Evolutionary conservation across 139 green algal species (phyloP), one percentile per base, ranked within the genome.

Genomic region (Tetradesmus lagerheimii): DNA sequence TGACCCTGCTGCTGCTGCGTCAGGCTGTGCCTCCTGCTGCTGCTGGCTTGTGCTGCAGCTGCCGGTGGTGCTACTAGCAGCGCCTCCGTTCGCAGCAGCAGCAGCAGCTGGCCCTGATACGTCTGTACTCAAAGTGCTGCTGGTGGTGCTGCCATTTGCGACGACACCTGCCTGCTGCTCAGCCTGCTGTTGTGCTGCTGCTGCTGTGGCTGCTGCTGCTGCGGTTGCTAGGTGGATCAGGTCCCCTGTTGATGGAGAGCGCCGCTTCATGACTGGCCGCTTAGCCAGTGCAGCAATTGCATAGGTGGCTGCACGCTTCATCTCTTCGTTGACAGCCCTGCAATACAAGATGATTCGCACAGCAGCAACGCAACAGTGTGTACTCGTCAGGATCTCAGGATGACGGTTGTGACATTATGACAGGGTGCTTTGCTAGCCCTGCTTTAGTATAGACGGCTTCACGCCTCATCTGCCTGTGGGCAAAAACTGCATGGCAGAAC

Each of bases 281-380:
- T 89, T 89, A 1, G 90, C 92, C 5, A 94, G 84, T 31, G 83
- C 82, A 38, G 90, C 90, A 31, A 94, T 92, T 43, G 92, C 92
- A 41, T 94, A 80, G 4, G 88, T 92, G n/a, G 90, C 89, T 35
- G 92, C 92, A 2, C 90, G 79, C 75, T 94, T 94, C 92, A 94
- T 94, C 35, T 92, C 92, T 31, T 93, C 90, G 50, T 93, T 94
- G 20, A 94, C 82, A 43, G 89, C 81, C 38, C 86, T 90, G 86
- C 38, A 39, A 16, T 15, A 1, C 34, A 50, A 29, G 35, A 12
- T 50, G 27, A 34, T 27, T 27, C 3, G 66, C 35, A 43, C 35
- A 45, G 75, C 35, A 45, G 75, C 31, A 41, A 15, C 31, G 29
- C 14, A 43, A 18, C 14, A 23, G 71, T 38, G n/a, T n/a, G n/a